Evolutionary conservation across 106 monocot genomes (phyloP).

Genomic region (Apostasia shenzhenica): DNA sequence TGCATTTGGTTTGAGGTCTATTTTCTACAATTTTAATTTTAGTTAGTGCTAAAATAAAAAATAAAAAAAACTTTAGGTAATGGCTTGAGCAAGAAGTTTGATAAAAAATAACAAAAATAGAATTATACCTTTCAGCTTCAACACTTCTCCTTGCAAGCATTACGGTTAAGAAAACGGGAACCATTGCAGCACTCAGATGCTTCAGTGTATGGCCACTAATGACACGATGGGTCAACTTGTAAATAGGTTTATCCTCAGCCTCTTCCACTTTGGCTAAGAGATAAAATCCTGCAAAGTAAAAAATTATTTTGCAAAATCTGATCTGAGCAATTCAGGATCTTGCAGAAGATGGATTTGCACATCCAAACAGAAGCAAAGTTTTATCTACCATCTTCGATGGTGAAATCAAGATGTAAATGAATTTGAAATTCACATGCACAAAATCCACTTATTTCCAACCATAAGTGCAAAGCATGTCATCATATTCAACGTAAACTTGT

Average conservation of each 20-base stretch:
- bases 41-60: not conserved
- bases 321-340: too few species aligned
- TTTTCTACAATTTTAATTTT: too few species aligned
- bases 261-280: conserved; percentile 93
- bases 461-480: too few species aligned
- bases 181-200: conserved; percentile 90
- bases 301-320: not conserved
- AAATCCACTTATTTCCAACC: too few species aligned
- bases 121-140: conserved; percentile 65
- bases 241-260: conserved; percentile 77
- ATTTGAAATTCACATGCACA: too few species aligned
- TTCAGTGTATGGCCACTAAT: conserved; percentile 96
- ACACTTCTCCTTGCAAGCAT: conserved; percentile 87
- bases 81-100: not conserved
- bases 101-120: conserved; percentile 6
- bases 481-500: too few species aligned
- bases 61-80: not conserved
- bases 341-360: too few species aligned
- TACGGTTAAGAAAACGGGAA: conserved; percentile 89
- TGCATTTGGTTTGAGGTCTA: not conserved
- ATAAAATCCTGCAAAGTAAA: conserved; percentile 61
- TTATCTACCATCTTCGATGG: too few species aligned
- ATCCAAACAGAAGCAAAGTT: too few species aligned
- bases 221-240: conserved; percentile 61
- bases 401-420: too few species aligned